Evolutionary conservation across 345 rosid species (phyloP).

Genomic region (Pugionium dolabratum): DNA sequence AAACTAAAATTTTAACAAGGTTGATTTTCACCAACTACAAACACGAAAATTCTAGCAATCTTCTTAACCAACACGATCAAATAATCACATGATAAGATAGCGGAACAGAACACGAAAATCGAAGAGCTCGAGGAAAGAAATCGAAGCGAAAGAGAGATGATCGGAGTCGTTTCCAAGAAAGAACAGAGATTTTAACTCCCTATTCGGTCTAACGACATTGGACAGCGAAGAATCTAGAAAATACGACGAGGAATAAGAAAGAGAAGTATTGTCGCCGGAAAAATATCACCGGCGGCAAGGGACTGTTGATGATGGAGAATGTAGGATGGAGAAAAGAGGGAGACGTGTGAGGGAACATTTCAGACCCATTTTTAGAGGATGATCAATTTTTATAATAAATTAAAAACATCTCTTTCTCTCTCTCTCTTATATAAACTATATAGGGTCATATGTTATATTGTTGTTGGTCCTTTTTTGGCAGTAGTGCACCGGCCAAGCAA

Average conservation of each 20-base stretch:
- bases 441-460: not conserved
- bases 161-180: slow-evolving; percentile 19
- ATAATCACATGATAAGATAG: slow-evolving; percentile 9
- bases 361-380: slow-evolving; percentile 43
- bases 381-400: slow-evolving; percentile 31
- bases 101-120: not conserved
- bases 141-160: slow-evolving; percentile 1
- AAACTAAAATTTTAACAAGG: not conserved
- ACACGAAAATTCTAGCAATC: slow-evolving; percentile 12
- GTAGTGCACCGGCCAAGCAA: slow-evolving; percentile 12
- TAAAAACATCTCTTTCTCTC: slow-evolving; percentile 19
- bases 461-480: slow-evolving; percentile 43
- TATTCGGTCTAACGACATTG: slow-evolving; percentile 5
- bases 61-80: slow-evolving; percentile 9
- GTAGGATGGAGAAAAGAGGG: not conserved
- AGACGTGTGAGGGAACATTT: slow-evolving; percentile 52
- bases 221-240: slow-evolving; percentile 5
- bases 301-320: slow-evolving; percentile 33
- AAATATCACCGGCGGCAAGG: slow-evolving; percentile 35
- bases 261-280: slow-evolving; percentile 26
- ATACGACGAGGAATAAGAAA: not conserved
- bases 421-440: slow-evolving; percentile 2
- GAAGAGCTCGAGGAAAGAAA: not conserved
- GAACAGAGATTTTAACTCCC: not conserved
- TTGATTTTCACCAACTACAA: not conserved